phyloP scores from a whole-genome alignment of 176 grass and related monocot genomes.

The Coix lacrymajobi region DNA sequence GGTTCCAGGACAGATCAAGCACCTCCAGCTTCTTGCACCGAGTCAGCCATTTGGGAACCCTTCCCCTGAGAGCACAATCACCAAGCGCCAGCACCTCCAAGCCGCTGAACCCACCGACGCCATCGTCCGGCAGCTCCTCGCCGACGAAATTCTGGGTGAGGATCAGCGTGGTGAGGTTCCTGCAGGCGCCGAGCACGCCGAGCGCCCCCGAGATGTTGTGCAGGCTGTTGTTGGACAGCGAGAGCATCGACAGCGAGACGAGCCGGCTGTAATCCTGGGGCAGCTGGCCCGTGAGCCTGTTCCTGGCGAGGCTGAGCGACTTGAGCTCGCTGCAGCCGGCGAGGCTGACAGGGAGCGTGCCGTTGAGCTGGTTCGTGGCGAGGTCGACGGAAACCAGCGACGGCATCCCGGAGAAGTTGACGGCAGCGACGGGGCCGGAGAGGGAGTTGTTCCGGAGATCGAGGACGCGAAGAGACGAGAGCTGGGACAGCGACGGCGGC shows the following conservation, averaged over 20 bases:
- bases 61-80: conserved; percentile 69
- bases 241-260: conserved; percentile 56
- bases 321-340: conserved; percentile 53
- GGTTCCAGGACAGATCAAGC: conserved; percentile 96
- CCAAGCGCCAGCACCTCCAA: conserved; percentile 81
- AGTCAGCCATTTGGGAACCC: conserved; percentile 53
- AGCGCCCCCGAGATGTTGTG: conserved; percentile 65
- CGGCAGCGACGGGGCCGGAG: conserved; percentile 41
- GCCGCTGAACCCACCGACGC: conserved; percentile 35
- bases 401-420: conserved; percentile 73
- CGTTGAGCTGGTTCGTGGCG: conserved; percentile 68
- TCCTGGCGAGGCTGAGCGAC: conserved; percentile 86
- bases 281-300: conserved; percentile 61
- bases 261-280: conserved; percentile 45
- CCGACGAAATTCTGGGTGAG: conserved; percentile 81
- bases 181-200: conserved; percentile 39
- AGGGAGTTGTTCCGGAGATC: conserved; percentile 89
- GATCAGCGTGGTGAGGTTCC: conserved; percentile 76
- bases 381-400: conserved; percentile 63
- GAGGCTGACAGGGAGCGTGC: conserved; percentile 55
- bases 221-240: conserved; percentile 91
- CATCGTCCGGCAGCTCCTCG: conserved; percentile 55
- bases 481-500: conserved; percentile 50
- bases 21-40: conserved; percentile 79
- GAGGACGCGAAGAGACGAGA: conserved; percentile 48